Conservation (phyloP, 305 asterid genomes). For the Solanum hybrid region DNA sequence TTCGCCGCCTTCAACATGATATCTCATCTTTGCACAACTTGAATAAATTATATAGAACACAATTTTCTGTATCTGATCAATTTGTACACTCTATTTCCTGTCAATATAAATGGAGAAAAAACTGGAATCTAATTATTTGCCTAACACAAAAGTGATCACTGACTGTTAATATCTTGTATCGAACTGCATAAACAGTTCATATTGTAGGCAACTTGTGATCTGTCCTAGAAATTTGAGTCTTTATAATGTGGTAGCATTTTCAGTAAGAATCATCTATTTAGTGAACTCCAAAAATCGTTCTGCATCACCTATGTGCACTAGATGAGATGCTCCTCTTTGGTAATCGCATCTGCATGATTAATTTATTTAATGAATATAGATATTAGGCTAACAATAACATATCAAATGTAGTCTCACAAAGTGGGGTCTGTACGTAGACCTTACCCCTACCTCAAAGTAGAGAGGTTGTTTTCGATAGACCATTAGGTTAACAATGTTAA, state of each 20-base stretch:
- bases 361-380: not conserved
- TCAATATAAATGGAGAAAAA: not conserved
- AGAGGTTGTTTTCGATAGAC: not conserved
- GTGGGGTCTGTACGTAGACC: not conserved
- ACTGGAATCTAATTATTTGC: not conserved
- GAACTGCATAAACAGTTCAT: not conserved
- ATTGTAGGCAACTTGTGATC: not conserved
- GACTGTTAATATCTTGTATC: not conserved
- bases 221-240: not conserved
- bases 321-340: conserved; percentile 35
- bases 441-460: not conserved
- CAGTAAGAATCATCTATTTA: not conserved
- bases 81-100: not conserved
- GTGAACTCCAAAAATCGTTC: not conserved
- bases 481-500: not conserved
- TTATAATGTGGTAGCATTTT: not conserved
- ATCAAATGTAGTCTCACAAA: not conserved
- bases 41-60: not conserved
- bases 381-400: not conserved
- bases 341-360: conserved; percentile 59
- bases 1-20: not conserved
- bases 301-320: not conserved
- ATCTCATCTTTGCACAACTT: not conserved
- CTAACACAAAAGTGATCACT: not conserved
- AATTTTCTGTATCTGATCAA: not conserved